Conservation (phyloP, 108 stramenopile genomes). For the Cyclostephanos invisitatus region DNA sequence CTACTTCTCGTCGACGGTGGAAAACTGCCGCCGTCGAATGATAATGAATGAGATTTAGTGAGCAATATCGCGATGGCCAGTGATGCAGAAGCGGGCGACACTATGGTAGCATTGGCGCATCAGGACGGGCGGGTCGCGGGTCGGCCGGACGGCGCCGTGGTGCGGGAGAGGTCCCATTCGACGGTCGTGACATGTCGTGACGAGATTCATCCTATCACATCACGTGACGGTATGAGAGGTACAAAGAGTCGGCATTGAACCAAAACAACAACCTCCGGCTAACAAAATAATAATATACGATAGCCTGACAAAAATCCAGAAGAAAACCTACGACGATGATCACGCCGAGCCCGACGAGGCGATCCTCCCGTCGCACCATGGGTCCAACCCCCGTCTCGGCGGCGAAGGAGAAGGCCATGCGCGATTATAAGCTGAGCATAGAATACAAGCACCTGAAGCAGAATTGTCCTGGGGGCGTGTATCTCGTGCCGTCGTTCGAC, state of each 20-base stretch:
- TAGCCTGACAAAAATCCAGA: too few relatives aligned
- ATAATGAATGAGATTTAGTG: neutral
- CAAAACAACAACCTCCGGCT: too few relatives aligned
- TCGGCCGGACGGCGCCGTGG: too few relatives aligned
- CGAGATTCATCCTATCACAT: too few relatives aligned
- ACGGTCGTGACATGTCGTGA: too few relatives aligned
- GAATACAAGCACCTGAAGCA: slow-evolving; percentile 95
- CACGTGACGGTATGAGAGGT: too few relatives aligned
- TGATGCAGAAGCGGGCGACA: neutral
- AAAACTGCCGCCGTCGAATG: neutral
- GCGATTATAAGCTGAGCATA: slow-evolving; percentile 93
- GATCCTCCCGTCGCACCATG: slow-evolving; percentile 7
- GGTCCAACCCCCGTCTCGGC: slow-evolving; percentile 47
- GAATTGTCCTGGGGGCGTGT: slow-evolving; percentile 92
- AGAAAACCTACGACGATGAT: neutral
- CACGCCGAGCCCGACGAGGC: slow-evolving; percentile 51
- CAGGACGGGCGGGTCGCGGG: too few relatives aligned
- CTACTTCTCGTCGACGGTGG: neutral
- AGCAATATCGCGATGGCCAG: neutral
- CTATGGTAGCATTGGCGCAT: too few relatives aligned
- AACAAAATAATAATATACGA: too few relatives aligned
- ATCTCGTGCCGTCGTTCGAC: slow-evolving; percentile 81
- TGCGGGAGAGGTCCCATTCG: too few relatives aligned
- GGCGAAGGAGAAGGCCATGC: slow-evolving; percentile 85
- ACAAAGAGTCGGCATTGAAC: too few relatives aligned